These are phyloP conservation scores for Capronia americana DNA, from an alignment of 2,329 filamentous ascomycete species.

Conservation along the genomic window DNA sequence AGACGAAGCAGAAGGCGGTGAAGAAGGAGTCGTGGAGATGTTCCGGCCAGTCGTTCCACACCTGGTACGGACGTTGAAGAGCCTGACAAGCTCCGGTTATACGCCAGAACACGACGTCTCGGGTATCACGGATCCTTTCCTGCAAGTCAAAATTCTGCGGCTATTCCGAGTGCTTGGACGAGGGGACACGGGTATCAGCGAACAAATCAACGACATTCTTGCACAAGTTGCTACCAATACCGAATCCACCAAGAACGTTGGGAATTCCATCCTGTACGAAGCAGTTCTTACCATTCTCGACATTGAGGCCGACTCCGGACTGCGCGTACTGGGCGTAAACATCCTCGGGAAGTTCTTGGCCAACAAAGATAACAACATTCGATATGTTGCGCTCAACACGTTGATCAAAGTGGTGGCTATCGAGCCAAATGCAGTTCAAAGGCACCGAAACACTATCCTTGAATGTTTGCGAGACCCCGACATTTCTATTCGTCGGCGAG, in stretches of 20 bases:
- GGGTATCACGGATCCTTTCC: slow-evolving; percentile 95
- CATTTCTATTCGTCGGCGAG: slow-evolving; percentile 93
- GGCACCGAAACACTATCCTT: slow-evolving; percentile 95
- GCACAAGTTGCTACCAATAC: slow-evolving; percentile 98
- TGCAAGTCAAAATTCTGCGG: slow-evolving; percentile 94
- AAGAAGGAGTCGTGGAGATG: slow-evolving; percentile 86
- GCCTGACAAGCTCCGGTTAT: slow-evolving; percentile 91
- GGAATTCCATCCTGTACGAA: slow-evolving; percentile 97
- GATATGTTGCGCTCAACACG: slow-evolving; percentile 96
- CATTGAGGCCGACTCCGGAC: slow-evolving; percentile 94
- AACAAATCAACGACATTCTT: slow-evolving; percentile 98
- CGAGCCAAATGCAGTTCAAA: slow-evolving; percentile 95
- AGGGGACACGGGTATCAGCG: slow-evolving; percentile 85
- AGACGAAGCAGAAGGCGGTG: slow-evolving; percentile 84
- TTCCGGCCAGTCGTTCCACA: slow-evolving; percentile 85
- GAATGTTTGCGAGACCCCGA: slow-evolving; percentile 96
- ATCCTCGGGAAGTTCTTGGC: slow-evolving; percentile 97
- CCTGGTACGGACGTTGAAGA: slow-evolving; percentile 88
- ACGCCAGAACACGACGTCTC: slow-evolving; percentile 98
- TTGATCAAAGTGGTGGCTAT: slow-evolving; percentile 98
- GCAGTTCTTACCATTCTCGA: slow-evolving; percentile 96
- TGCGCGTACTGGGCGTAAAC: slow-evolving; percentile 94
- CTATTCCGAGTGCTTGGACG: slow-evolving; percentile 84
- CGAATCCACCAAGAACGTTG: slow-evolving; percentile 96
- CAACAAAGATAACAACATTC: slow-evolving; percentile 99